These are phyloP conservation scores for Geopyxis carbonaria DNA, from an alignment of 495 filamentous ascomycete genomes.

Conservation along the genomic window DNA sequence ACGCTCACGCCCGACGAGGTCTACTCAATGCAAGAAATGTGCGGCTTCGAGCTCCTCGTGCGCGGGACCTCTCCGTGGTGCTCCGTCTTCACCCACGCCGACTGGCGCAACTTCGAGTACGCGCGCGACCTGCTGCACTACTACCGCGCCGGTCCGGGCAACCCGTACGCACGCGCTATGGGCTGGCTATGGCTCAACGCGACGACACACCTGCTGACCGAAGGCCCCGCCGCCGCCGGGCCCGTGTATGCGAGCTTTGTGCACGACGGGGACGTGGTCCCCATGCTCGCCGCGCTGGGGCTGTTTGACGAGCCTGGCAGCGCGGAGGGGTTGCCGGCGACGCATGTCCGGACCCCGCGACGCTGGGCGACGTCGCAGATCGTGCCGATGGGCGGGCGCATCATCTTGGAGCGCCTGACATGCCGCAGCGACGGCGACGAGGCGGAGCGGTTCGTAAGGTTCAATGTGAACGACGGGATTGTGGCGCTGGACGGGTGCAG, in stretches of 20 bases:
- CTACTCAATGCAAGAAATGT: constrained; percentile 46
- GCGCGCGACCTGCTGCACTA: constrained; percentile 44
- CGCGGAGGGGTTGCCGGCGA: constrained; percentile 30
- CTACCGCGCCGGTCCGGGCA: constrained; percentile 44
- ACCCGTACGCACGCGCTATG: constrained; percentile 38
- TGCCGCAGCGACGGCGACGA: constrained; percentile 25
- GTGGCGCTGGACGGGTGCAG: constrained; percentile 35
- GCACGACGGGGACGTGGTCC: constrained; percentile 43
- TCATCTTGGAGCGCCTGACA: constrained; percentile 38
- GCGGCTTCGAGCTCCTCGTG: constrained; percentile 40
- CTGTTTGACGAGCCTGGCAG: constrained; percentile 36
- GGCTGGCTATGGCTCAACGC: constrained; percentile 49
- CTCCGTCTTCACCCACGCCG: constrained; percentile 37
- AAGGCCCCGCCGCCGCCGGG: constrained; percentile 32
- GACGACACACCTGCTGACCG: constrained; percentile 33
- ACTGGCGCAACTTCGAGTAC: constrained; percentile 44
- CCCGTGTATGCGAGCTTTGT: constrained; percentile 43
- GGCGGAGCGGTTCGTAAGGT: constrained; percentile 30
- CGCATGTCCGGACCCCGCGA: constrained; percentile 28
- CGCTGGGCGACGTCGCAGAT: constrained; percentile 39
- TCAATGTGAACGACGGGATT: constrained; percentile 44
- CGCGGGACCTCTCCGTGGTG: constrained; percentile 42
- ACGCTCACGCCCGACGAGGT: constrained; percentile 29
- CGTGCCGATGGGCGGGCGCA: constrained; percentile 41
- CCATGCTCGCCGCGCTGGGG: constrained; percentile 38